Evolutionary conservation across 208 protist genomes (phyloP).

Genomic region (Herpetomonas tarakana): DNA sequence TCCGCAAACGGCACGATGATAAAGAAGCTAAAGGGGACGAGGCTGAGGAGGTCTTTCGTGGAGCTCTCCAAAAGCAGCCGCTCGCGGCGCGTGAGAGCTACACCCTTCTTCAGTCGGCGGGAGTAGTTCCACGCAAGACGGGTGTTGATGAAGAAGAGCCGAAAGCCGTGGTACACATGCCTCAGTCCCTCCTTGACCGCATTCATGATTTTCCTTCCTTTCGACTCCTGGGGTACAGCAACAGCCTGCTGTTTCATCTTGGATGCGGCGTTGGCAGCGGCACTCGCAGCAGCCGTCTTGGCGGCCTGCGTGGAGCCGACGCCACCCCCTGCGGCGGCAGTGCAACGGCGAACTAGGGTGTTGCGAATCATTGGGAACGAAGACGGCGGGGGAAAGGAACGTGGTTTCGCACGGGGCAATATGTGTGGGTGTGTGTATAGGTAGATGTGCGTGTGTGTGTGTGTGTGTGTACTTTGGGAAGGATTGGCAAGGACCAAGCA

Average conservation of each 20-base stretch:
- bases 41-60: slow-evolving; percentile 91
- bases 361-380: slow-evolving; percentile 13
- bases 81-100: slow-evolving; percentile 85
- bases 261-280: slow-evolving; percentile 1
- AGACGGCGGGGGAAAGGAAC: too few relatives aligned
- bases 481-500: too few relatives aligned
- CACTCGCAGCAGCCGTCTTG: not conserved
- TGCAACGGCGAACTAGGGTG: slow-evolving; percentile 3
- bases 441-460: too few relatives aligned
- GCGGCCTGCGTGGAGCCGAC: not conserved
- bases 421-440: too few relatives aligned
- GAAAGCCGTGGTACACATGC: slow-evolving; percentile 89
- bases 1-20: slow-evolving; percentile 96
- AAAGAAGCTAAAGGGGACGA: slow-evolving; percentile 97
- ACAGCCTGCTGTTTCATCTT: slow-evolving; percentile 3
- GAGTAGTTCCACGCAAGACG: slow-evolving; percentile 86
- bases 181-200: slow-evolving; percentile 55
- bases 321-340: not conserved
- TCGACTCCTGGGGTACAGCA: slow-evolving; percentile 18
- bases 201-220: slow-evolving; percentile 33
- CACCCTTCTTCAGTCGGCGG: slow-evolving; percentile 76
- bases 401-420: too few relatives aligned
- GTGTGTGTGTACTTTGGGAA: too few relatives aligned
- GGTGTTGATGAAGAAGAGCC: slow-evolving; percentile 87
- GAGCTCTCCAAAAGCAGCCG: slow-evolving; percentile 90